A percentile compares a stretch with the other conserved stretches of the same genome.
Evolutionary conservation across 306 rosid genomes (phyloP).

Genomic region (Dalbergia cochinchinensis): DNA sequence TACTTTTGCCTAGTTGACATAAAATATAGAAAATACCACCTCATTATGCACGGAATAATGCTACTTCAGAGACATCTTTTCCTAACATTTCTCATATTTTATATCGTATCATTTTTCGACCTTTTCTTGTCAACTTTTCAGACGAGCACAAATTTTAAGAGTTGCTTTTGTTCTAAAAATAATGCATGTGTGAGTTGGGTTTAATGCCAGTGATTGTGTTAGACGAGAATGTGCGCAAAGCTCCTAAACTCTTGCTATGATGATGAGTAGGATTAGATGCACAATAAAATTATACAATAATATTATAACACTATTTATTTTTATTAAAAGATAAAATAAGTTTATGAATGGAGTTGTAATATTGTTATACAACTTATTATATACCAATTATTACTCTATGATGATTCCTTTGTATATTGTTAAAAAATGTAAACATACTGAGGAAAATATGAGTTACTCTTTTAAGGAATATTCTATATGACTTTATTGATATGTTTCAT

Average conservation of each 20-base stretch:
- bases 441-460: neutral
- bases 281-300: too few species aligned
- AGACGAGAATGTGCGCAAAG: neutral
- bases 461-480: neutral
- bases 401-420: neutral
- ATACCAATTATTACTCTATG: too few species aligned
- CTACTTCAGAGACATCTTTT: constrained; percentile 17
- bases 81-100: neutral
- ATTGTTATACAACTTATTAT: too few species aligned
- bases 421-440: neutral
- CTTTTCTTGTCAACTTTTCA: neutral
- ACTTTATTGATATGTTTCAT: constrained; percentile 4
- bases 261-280: too few species aligned
- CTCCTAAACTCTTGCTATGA: neutral
- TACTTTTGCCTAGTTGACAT: constrained; percentile 31
- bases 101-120: neutral
- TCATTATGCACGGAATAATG: neutral
- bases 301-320: too few species aligned
- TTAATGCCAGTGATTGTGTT: neutral
- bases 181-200: constrained; percentile 8
- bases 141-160: constrained; percentile 30
- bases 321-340: too few species aligned
- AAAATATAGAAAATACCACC: constrained; percentile 27
- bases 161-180: constrained; percentile 17
- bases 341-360: too few species aligned